A percentile compares a stretch with the other conserved stretches of the same genome.
Evolutionary conservation across 169 alveolate genomes (phyloP).

Genomic region (Plasmodium vivax): DNA sequence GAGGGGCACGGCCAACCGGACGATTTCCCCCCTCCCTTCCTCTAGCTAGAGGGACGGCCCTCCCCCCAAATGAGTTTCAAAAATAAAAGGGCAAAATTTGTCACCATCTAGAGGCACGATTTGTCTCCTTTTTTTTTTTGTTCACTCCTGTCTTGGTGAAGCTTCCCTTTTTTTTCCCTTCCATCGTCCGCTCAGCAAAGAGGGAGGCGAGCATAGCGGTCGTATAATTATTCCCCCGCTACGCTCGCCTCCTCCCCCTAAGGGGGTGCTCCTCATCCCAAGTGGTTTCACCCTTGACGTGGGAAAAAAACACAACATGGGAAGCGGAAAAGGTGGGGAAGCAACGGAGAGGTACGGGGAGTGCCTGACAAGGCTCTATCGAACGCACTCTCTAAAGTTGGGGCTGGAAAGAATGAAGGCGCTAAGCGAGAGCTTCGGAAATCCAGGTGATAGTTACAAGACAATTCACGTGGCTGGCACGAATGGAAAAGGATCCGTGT

Average conservation of each 20-base stretch:
- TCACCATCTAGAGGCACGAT: not conserved
- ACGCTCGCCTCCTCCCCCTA: too few species aligned
- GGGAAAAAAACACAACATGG: not conserved
- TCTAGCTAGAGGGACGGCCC: not conserved
- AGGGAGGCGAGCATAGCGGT: not conserved
- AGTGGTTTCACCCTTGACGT: not conserved
- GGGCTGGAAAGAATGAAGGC: conserved; percentile 27
- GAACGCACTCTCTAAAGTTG: conserved; percentile 54
- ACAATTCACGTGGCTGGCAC: conserved; percentile 93
- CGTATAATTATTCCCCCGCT: too few species aligned
- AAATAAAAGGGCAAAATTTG: not conserved
- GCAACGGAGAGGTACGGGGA: conserved; percentile 21
- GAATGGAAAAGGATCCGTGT: conserved; percentile 93
- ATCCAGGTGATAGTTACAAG: conserved; percentile 83
- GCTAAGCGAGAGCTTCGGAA: conserved; percentile 75
- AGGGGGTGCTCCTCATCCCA: too few species aligned
- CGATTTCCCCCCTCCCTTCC: not conserved
- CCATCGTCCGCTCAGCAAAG: not conserved
- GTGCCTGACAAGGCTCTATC: conserved; percentile 36
- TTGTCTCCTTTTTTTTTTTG: not conserved
- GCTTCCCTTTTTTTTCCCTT: not conserved
- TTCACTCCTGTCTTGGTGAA: not conserved
- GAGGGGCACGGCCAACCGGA: not conserved
- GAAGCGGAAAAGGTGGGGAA: not conserved
- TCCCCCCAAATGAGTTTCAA: not conserved